phyloP scores from a whole-genome alignment of 345 rosid genomes.

The Citropsis articulata region DNA sequence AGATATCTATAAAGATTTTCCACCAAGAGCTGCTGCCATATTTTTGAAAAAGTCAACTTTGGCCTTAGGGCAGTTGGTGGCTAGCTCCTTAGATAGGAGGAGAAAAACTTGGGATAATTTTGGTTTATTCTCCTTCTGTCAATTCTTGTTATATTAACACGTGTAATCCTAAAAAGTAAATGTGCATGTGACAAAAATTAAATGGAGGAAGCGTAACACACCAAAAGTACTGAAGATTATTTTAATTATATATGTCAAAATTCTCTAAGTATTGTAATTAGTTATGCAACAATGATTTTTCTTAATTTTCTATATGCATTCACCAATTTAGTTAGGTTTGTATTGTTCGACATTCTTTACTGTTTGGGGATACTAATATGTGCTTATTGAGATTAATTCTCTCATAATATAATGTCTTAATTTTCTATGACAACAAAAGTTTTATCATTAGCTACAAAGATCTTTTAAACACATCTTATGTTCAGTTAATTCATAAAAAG shows the following conservation, averaged over 20 bases:
- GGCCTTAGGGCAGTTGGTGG: background rate
- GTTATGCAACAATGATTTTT: background rate
- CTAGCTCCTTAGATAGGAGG: background rate
- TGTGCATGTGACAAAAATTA: no score
- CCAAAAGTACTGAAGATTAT: background rate
- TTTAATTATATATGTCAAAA: background rate
- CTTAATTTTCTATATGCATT: background rate
- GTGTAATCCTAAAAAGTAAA: background rate
- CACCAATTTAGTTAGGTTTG: background rate
- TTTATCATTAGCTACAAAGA: no score
- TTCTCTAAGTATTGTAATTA: background rate
- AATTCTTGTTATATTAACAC: background rate
- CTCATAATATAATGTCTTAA: no score
- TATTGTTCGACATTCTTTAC: background rate
- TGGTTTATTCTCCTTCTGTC: no score
- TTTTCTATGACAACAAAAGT: no score
- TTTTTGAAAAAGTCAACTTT: background rate
- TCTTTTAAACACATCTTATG: no score
- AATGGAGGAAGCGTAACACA: background rate
- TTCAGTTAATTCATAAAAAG: no score
- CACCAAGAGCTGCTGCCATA: background rate
- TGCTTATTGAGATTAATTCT: no score
- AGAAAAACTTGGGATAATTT: no score
- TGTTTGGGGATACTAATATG: no score
- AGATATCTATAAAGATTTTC: conserved; percentile 20